Evolutionary conservation across 495 filamentous ascomycete species (phyloP).

Genomic region (Penicillium tannophilum): DNA sequence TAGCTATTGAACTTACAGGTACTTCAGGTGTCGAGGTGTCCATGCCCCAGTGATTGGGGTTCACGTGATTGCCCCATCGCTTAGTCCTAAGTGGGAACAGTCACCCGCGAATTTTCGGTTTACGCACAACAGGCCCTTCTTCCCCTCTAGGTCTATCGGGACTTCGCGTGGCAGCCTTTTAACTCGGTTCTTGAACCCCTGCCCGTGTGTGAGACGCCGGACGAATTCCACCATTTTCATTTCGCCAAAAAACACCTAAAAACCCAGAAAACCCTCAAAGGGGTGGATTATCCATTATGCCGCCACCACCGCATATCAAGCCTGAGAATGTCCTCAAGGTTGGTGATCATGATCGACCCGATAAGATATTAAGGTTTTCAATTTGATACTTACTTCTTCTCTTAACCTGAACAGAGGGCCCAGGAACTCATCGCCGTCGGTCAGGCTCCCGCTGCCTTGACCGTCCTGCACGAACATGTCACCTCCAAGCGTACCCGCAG

Average conservation of each 20-base stretch:
- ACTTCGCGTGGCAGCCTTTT: conserved; percentile 49
- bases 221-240: conserved; percentile 5
- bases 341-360: conserved; percentile 24
- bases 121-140: conserved; percentile 45
- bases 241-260: conserved; percentile 4
- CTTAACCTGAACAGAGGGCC: conserved; percentile 59
- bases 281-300: conserved; percentile 64
- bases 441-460: conserved; percentile 88
- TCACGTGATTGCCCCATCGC: conserved; percentile 42
- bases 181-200: conserved; percentile 27
- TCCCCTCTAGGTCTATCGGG: conserved; percentile 32
- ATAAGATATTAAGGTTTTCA: conserved; percentile 6
- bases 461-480: conserved; percentile 97
- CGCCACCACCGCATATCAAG: conserved; percentile 93
- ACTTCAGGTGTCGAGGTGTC: conserved; percentile 1
- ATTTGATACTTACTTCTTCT: conserved; percentile 8
- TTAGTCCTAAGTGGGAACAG: conserved; percentile 45
- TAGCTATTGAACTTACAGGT: too few relatives aligned
- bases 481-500: conserved; percentile 96
- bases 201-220: conserved; percentile 27
- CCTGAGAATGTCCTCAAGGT: conserved; percentile 98
- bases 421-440: conserved; percentile 98
- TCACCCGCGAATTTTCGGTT: conserved; percentile 39
- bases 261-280: conserved; percentile 23
- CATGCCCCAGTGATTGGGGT: not conserved